phyloP scores from a whole-genome alignment of 1,284 basidiomycete species.

The Dichomitus squalens region DNA sequence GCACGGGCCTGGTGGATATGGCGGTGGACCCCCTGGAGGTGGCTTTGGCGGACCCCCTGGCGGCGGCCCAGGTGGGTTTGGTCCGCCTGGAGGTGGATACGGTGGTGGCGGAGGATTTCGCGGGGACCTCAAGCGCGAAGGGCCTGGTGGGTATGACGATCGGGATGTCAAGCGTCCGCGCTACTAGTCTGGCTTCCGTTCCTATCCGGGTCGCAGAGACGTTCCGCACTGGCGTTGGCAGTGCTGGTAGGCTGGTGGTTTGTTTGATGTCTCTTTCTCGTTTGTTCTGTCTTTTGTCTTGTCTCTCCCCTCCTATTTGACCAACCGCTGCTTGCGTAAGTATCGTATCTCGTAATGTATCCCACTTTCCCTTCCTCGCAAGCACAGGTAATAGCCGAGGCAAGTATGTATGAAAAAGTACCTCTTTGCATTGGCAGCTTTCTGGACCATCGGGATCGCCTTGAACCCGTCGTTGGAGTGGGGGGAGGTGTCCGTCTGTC shows the following conservation, averaged over 20 bases:
- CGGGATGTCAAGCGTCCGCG: constrained; percentile 80
- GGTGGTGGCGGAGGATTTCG: constrained; percentile 36
- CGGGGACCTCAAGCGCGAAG: constrained; percentile 68
- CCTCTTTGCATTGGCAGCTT: not conserved
- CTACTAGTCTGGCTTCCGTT: constrained; percentile 50
- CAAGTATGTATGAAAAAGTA: constrained; percentile 31
- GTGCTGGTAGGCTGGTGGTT: constrained; percentile 22
- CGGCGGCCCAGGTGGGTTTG: constrained; percentile 69
- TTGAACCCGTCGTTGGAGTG: no score
- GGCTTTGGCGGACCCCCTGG: constrained; percentile 65
- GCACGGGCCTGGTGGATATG: constrained; percentile 36
- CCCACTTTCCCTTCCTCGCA: constrained; percentile 9
- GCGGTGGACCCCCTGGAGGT: constrained; percentile 37
- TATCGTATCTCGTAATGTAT: constrained; percentile 24
- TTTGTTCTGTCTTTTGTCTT: constrained; percentile 3
- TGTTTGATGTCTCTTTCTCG: constrained; percentile 11
- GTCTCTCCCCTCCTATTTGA: not conserved
- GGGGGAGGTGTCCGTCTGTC: no score
- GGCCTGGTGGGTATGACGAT: constrained; percentile 76
- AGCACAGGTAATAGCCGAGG: constrained; percentile 30
- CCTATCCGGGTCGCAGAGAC: not conserved
- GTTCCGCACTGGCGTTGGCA: constrained; percentile 10
- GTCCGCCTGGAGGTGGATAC: constrained; percentile 25
- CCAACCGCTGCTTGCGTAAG: constrained; percentile 26
- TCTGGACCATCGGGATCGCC: not conserved